phyloP scores from a whole-genome alignment of 2,329 filamentous ascomycete genomes.

The Diaporthe citrichinensis region DNA sequence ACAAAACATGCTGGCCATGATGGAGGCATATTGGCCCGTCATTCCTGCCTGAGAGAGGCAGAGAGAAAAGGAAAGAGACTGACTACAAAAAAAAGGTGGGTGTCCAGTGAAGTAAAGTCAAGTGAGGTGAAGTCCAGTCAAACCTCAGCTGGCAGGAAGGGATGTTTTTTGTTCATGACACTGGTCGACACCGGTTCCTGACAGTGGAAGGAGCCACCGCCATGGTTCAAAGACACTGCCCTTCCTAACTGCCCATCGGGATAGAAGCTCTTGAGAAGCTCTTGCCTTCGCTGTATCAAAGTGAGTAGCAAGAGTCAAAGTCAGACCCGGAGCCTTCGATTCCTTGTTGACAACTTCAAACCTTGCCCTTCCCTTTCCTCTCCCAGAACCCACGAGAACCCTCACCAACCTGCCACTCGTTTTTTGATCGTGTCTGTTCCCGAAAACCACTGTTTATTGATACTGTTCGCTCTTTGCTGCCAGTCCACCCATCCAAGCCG shows the following conservation, averaged over 20 bases:
- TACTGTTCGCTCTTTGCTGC: constrained; percentile 37
- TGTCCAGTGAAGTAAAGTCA: neutral
- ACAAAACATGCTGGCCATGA: neutral
- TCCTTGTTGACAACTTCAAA: constrained; percentile 13
- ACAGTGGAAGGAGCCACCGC: neutral
- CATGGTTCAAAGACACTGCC: neutral
- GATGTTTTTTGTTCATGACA: neutral
- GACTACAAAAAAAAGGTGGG: neutral
- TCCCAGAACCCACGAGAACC: constrained; percentile 27
- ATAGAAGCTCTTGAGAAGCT: neutral
- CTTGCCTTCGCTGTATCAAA: neutral
- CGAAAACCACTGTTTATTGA: constrained; percentile 36
- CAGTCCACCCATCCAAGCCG: constrained; percentile 4
- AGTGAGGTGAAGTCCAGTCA: neutral
- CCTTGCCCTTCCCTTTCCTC: neutral
- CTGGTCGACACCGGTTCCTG: neutral
- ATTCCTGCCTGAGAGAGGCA: neutral
- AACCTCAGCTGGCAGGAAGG: neutral
- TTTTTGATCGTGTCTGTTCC: constrained; percentile 41
- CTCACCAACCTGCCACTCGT: constrained; percentile 39
- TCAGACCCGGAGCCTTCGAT: neutral
- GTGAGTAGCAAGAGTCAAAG: neutral
- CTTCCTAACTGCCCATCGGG: neutral
- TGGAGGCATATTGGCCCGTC: neutral
- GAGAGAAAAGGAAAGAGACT: neutral